Evolutionary conservation across 805 yeast species (phyloP), one percentile per base, ranked within the genome.

Genomic region (Nakazawaea holstii): DNA sequence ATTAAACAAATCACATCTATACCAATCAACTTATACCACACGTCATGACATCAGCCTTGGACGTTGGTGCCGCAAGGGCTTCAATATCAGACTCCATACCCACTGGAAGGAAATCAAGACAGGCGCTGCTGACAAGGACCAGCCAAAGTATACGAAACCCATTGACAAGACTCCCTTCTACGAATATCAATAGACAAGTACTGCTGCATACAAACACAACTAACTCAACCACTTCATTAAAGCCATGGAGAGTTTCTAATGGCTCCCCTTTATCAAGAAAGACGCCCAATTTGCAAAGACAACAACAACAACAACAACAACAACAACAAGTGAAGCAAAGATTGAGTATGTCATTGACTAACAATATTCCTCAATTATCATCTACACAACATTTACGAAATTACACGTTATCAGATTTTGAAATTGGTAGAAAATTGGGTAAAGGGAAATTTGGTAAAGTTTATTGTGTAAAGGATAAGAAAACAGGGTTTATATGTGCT

Each of bases 401-500:
- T 31, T 74, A 69, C 54, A 55, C 74, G 0, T 63, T 82, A 20
- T 65, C 70, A 28, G 94, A 87, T 59, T 92, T 92, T 65, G 96
- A 90, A 55, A 75, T 92, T 38, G 98, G 97, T 14, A 77, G 82
- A 46, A 82, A 84, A 49, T 72, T 92, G 42, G 99, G 98, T 0
- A 89, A 87, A 60, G 99, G 99, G 6, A 89, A 90, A 62, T 82
- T 91, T 58, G 99, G 99, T 8, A 82, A 80, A 57, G 98, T 94
- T 1, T 91, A 89, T 64, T 87, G 96, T 60, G 97, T 85, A 8
- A 74, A 76, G 48, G 97, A 90, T 61, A 82, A 77, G 53, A 58
- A 67, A 32, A 76, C 88, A 0, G 95, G 95, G 1, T 87, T 79
- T 59, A 73, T 92, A 1, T 87, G 95, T 62, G 99, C 99, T 1